A percentile compares a stretch with the other conserved stretches of the same genome.
These are phyloP conservation scores for Tausonia pullulans DNA, from an alignment of 1,284 basidiomycete species.

Conservation along the genomic window DNA sequence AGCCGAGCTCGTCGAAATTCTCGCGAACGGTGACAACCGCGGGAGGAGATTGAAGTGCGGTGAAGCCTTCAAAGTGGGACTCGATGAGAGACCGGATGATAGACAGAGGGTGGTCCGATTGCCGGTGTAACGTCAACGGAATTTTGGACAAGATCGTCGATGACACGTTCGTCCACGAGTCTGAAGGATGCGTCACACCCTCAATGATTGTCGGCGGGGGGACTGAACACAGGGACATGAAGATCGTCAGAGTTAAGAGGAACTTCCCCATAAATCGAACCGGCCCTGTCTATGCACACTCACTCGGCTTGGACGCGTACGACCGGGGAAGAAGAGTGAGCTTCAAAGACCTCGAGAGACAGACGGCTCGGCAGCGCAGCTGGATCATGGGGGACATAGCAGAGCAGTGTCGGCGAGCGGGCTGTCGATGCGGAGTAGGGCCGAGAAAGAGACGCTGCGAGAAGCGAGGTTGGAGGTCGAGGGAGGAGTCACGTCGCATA, in stretches of 20 bases:
- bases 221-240: background rate
- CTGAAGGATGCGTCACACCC: slow-evolving; percentile 47
- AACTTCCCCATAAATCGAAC: background rate
- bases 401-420: too few species aligned
- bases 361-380: too few species aligned
- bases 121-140: slow-evolving; percentile 58
- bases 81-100: slow-evolving; percentile 80
- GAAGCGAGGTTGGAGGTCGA: too few species aligned
- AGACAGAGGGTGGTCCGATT: slow-evolving; percentile 69
- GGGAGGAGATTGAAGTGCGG: slow-evolving; percentile 50
- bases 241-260: too few species aligned
- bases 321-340: background rate
- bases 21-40: slow-evolving; percentile 81
- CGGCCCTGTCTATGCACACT: background rate
- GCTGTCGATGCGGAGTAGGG: too few species aligned
- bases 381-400: too few species aligned
- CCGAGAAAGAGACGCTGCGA: too few species aligned
- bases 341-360: too few species aligned
- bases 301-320: background rate
- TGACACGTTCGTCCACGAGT: slow-evolving; percentile 75
- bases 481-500: too few species aligned
- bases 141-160: slow-evolving; percentile 69
- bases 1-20: slow-evolving; percentile 96
- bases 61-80: slow-evolving; percentile 61
- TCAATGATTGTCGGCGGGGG: slow-evolving; percentile 17